phyloP scores from a whole-genome alignment of 2,329 filamentous ascomycete species.

The Fusarium xylarioides region DNA sequence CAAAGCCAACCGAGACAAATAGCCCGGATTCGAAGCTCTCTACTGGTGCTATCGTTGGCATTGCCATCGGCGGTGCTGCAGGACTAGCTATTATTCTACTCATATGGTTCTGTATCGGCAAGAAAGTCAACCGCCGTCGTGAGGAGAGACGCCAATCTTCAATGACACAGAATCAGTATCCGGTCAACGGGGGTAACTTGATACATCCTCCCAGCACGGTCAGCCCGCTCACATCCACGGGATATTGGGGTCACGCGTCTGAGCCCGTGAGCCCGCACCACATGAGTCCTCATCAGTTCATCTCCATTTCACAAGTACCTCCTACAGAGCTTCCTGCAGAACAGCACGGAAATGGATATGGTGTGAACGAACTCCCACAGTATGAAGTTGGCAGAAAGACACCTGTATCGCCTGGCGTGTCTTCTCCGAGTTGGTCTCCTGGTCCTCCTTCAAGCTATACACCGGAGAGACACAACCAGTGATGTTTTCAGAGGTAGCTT shows the following conservation, averaged over 20 bases:
- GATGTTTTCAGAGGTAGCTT: not conserved
- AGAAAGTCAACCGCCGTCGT: not conserved
- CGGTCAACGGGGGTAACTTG: not conserved
- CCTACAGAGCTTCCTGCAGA: not conserved
- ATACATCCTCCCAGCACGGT: not conserved
- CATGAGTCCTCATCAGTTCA: not conserved
- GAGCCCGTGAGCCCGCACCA: not conserved
- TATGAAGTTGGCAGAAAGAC: not conserved
- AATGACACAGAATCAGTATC: not conserved
- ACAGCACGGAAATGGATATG: not conserved
- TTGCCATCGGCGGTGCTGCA: not conserved
- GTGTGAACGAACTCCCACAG: not conserved
- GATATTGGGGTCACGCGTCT: not conserved
- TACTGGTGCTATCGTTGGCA: not conserved
- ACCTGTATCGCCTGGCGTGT: not conserved
- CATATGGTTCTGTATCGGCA: not conserved
- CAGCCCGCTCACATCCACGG: not conserved
- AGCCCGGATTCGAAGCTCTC: not conserved
- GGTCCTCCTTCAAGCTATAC: not conserved
- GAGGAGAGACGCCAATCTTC: not conserved
- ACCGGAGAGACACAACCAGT: not conserved
- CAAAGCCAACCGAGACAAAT: not conserved
- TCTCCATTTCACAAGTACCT: not conserved
- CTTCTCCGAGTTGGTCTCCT: not conserved
- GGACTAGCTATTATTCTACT: rapidly evolving